Conservation (phyloP, 129 eudicot species). For the Smallanthus sonchifolius region DNA sequence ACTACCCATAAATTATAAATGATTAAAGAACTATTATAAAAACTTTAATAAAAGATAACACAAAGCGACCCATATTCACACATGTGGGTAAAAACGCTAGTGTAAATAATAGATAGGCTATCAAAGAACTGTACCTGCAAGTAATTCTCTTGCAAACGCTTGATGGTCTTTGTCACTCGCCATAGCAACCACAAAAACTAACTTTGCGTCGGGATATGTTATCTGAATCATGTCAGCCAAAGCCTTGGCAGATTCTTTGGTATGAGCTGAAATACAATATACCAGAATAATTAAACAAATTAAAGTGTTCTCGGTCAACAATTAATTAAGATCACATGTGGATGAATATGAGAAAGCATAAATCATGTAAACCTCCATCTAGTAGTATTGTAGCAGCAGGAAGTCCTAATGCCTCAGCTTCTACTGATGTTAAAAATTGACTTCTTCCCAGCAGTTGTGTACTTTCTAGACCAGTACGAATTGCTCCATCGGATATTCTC, state of each 20-base stretch:
- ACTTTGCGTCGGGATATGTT: conserved; percentile 41
- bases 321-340: background rate
- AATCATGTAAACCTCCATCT: conserved; percentile 71
- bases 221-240: conserved; percentile 61
- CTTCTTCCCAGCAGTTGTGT: conserved; percentile 78
- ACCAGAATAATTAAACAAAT: background rate
- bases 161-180: conserved; percentile 92
- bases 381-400: conserved; percentile 68
- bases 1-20: background rate
- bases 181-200: conserved; percentile 91
- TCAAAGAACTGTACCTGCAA: conserved; percentile 47
- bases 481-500: conserved; percentile 59
- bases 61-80: background rate
- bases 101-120: background rate
- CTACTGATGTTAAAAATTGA: conserved; percentile 60
- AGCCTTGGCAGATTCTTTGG: conserved; percentile 94
- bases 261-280: conserved; percentile 63
- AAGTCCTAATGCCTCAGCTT: conserved; percentile 66
- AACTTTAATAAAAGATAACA: no score
- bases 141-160: conserved; percentile 70
- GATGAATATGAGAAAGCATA: background rate
- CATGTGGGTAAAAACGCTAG: background rate
- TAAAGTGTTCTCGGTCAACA: background rate
- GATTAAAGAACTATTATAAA: background rate
- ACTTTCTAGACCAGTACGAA: conserved; percentile 71